Conservation (phyloP, 257 asterid genomes). For the Cinchona pubescens region DNA sequence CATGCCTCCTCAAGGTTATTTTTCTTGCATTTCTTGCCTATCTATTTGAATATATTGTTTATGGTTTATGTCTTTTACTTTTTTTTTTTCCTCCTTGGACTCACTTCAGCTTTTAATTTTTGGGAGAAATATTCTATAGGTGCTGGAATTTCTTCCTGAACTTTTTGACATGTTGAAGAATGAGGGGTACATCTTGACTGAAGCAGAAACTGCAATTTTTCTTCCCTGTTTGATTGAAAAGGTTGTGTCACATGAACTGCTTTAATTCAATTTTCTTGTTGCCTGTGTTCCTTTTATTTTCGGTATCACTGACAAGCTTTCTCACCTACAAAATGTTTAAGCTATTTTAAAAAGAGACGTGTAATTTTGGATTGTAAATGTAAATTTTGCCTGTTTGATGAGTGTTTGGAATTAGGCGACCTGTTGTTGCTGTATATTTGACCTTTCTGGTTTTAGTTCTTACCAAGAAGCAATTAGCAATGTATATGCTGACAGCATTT, state of each 20-base stretch:
- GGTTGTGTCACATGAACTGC: conserved; percentile 39
- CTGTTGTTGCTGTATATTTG: neutral
- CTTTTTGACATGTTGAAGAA: conserved; percentile 78
- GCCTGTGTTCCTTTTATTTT: neutral
- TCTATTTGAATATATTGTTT: neutral
- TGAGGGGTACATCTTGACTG: conserved; percentile 82
- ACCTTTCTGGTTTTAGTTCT: neutral
- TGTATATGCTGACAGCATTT: neutral
- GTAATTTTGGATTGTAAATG: neutral
- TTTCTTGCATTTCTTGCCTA: neutral
- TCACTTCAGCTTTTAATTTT: conserved; percentile 10
- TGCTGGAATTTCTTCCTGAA: conserved; percentile 96
- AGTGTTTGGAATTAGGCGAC: neutral
- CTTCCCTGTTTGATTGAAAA: conserved; percentile 94
- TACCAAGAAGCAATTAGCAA: neutral
- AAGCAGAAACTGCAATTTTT: conserved; percentile 94
- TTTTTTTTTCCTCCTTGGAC: conserved; percentile 10
- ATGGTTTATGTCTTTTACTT: neutral
- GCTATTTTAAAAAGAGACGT: neutral
- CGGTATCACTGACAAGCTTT: neutral
- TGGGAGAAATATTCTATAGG: conserved; percentile 43
- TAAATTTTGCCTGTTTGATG: neutral
- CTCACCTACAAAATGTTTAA: neutral
- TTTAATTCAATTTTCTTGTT: conserved; percentile 2
- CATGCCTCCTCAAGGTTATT: conserved; percentile 84